Percentiles rank a stretch among this genome's conserved stretches.
Conservation (phyloP, 75 land plant genomes). For the Sequoiadendron giganteum region DNA sequence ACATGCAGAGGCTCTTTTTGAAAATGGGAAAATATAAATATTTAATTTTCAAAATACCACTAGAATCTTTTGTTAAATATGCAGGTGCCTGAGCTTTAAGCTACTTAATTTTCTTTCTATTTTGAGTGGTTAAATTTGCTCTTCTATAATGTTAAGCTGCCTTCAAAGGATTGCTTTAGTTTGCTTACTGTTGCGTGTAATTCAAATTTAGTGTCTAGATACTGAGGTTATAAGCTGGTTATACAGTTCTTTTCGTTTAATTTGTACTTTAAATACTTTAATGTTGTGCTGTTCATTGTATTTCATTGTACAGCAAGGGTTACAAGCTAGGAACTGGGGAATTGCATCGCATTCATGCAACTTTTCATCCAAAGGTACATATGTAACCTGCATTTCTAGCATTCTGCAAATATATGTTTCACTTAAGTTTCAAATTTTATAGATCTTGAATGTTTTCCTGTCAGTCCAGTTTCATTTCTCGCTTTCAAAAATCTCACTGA, state of each 20-base stretch:
- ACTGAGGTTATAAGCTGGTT: too few relatives aligned
- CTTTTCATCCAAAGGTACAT: neutral
- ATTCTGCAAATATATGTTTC: neutral
- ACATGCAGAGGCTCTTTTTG: neutral
- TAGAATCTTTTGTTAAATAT: too few relatives aligned
- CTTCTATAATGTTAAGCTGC: neutral
- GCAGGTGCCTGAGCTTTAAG: neutral
- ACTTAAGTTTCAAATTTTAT: too few relatives aligned
- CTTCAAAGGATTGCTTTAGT: too few relatives aligned
- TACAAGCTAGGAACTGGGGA: neutral
- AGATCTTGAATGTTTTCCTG: too few relatives aligned
- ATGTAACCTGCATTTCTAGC: neutral
- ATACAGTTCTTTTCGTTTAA: neutral
- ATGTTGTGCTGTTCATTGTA: neutral
- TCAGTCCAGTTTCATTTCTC: too few relatives aligned
- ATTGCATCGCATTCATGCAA: neutral
- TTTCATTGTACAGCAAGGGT: neutral
- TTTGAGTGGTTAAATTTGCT: neutral
- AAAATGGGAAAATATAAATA: neutral
- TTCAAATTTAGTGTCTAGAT: neutral
- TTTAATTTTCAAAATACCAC: neutral
- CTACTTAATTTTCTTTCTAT: neutral
- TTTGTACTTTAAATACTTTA: neutral
- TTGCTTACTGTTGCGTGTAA: neutral
- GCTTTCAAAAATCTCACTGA: too few relatives aligned